phyloP scores from a whole-genome alignment of 768 basidiomycete genomes.

The Suillus spraguei region DNA sequence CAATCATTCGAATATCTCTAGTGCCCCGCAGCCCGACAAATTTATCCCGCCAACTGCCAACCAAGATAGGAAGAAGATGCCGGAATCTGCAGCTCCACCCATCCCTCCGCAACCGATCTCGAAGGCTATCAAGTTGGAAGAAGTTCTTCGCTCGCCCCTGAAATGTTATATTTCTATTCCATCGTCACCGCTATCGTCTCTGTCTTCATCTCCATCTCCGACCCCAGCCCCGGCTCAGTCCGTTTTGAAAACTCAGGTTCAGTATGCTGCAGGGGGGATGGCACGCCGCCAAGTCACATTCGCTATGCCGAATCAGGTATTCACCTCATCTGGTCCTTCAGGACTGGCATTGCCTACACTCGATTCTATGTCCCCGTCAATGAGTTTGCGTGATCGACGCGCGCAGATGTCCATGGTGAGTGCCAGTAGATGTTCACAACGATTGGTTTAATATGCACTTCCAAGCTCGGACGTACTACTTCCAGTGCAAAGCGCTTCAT shows the following conservation, averaged over 20 bases:
- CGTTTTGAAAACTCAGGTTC: background rate
- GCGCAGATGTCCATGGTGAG: constrained; percentile 33
- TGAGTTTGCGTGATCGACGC: constrained; percentile 35
- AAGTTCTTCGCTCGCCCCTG: constrained; percentile 13
- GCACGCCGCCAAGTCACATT: constrained; percentile 3
- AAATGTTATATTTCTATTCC: constrained; percentile 18
- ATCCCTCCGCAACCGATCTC: background rate
- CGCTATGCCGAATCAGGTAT: background rate
- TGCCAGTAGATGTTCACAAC: constrained; percentile 7
- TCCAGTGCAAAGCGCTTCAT: constrained; percentile 31
- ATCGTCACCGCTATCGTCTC: constrained; percentile 20
- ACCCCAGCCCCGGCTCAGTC: background rate
- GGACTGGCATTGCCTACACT: background rate
- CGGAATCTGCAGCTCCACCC: background rate
- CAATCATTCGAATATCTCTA: background rate
- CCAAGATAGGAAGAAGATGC: background rate
- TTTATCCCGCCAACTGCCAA: background rate
- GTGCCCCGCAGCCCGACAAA: background rate
- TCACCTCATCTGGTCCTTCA: background rate
- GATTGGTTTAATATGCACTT: background rate
- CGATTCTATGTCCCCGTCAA: constrained; percentile 24
- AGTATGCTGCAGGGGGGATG: constrained; percentile 2
- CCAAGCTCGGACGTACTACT: constrained; percentile 25
- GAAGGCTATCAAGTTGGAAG: constrained; percentile 23
- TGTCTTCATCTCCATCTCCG: constrained; percentile 9